These are phyloP conservation scores for Fusarium devonianum DNA, from an alignment of 2,329 filamentous ascomycete genomes.

Conservation along the genomic window DNA sequence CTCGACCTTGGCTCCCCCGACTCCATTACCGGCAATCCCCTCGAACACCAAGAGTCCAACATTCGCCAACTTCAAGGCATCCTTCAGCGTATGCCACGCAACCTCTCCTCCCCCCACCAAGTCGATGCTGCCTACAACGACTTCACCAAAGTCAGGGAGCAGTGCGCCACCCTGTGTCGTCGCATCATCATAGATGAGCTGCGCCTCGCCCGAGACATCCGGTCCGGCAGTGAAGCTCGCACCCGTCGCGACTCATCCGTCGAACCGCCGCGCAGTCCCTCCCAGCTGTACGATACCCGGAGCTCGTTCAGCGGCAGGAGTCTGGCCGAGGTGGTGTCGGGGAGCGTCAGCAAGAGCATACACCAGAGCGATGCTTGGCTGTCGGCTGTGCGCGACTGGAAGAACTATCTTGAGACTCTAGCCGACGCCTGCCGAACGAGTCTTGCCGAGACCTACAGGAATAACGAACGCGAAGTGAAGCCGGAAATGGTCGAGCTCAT, in stretches of 20 bases:
- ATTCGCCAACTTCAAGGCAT: constrained; percentile 48
- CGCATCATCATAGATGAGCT: constrained; percentile 52
- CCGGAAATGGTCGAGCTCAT: constrained; percentile 53
- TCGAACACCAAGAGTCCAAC: constrained; percentile 45
- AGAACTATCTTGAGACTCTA: constrained; percentile 51
- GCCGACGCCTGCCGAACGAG: constrained; percentile 51
- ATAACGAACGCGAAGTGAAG: constrained; percentile 54
- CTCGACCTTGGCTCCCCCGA: constrained; percentile 39
- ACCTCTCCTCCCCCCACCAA: constrained; percentile 45
- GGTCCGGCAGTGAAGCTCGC: constrained; percentile 35
- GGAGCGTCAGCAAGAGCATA: constrained; percentile 33
- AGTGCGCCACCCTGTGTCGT: constrained; percentile 51
- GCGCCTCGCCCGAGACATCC: constrained; percentile 36
- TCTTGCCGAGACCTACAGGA: constrained; percentile 54
- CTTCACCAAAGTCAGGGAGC: constrained; percentile 52
- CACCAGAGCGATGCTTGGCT: constrained; percentile 47
- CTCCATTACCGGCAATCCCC: constrained; percentile 33
- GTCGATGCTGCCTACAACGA: constrained; percentile 56
- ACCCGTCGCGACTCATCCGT: constrained; percentile 42
- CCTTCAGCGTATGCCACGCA: constrained; percentile 46
- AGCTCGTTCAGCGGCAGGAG: constrained; percentile 50
- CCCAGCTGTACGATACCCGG: constrained; percentile 44
- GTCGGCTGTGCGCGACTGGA: constrained; percentile 54
- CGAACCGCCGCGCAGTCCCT: constrained; percentile 45
- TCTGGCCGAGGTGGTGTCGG: constrained; percentile 44